phyloP scores from a whole-genome alignment of 2,329 filamentous ascomycete genomes.

The Alternaria infectoria region DNA sequence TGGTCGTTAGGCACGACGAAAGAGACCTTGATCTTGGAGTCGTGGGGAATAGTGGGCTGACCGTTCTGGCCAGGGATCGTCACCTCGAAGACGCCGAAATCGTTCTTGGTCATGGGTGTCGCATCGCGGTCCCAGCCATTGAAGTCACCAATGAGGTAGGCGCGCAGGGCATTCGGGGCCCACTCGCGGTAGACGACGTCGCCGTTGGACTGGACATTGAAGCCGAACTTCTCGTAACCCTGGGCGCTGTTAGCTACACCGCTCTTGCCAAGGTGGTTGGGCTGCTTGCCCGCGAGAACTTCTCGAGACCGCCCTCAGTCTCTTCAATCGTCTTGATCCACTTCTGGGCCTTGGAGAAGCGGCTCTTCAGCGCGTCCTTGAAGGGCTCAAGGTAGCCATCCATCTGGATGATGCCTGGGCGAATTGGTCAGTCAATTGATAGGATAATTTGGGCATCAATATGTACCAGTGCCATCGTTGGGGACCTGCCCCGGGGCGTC shows the following conservation, averaged over 20 bases:
- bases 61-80: slow-evolving; percentile 75
- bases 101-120: slow-evolving; percentile 85
- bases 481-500: slow-evolving; percentile 61
- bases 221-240: slow-evolving; percentile 86
- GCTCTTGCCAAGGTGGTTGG: neutral
- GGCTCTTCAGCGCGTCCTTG: slow-evolving; percentile 73
- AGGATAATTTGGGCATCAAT: neutral
- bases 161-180: slow-evolving; percentile 87
- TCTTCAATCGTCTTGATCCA: slow-evolving; percentile 88
- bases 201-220: slow-evolving; percentile 80
- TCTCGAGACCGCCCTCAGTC: slow-evolving; percentile 85
- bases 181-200: slow-evolving; percentile 94
- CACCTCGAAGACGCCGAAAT: slow-evolving; percentile 87
- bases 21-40: slow-evolving; percentile 95
- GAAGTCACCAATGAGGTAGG: slow-evolving; percentile 92
- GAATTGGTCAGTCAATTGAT: slow-evolving; percentile 30
- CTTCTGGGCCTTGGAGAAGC: slow-evolving; percentile 78
- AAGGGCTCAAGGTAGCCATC: slow-evolving; percentile 92
- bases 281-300: slow-evolving; percentile 77
- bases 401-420: slow-evolving; percentile 78
- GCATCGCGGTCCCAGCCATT: slow-evolving; percentile 88
- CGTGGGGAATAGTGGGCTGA: slow-evolving; percentile 81
- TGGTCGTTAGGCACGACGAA: slow-evolving; percentile 80
- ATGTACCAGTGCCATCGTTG: slow-evolving; percentile 73
- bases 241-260: slow-evolving; percentile 49